Conservation (phyloP, 129 eudicot species). For the Arctium minus region DNA sequence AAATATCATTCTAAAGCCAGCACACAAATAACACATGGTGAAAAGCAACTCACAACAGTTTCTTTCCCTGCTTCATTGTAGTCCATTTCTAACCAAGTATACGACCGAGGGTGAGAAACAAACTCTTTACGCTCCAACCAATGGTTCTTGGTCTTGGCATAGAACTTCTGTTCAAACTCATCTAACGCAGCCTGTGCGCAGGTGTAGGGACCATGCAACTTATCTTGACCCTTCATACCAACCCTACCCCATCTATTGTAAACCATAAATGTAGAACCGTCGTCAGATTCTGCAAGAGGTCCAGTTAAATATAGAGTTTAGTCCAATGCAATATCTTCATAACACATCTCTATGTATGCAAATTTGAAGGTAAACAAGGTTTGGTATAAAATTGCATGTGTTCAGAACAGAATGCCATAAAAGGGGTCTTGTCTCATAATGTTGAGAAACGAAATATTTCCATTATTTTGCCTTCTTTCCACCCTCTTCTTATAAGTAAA, state of each 20-base stretch:
- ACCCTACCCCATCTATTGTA: conserved; percentile 99
- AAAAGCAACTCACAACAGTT: conserved; percentile 47
- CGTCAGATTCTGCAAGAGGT: conserved; percentile 75
- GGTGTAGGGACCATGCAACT: conserved; percentile 73
- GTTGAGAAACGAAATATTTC: no score
- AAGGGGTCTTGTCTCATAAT: no score
- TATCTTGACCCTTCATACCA: conserved; percentile 90
- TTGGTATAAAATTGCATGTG: background rate
- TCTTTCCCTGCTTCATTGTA: conserved; percentile 56
- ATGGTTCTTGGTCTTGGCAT: conserved; percentile 72
- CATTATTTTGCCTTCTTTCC: no score
- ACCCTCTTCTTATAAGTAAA: background rate
- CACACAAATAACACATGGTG: background rate
- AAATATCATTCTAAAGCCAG: background rate
- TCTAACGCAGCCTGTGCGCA: conserved; percentile 46
- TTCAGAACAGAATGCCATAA: no score
- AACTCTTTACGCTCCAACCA: conserved; percentile 71
- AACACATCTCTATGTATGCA: background rate
- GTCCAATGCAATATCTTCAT: background rate
- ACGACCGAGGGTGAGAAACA: conserved; percentile 55
- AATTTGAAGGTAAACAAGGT: background rate
- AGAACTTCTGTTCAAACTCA: conserved; percentile 81
- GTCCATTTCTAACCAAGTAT: conserved; percentile 99
- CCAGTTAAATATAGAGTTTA: background rate
- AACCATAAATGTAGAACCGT: conserved; percentile 70